Conservation (phyloP, 208 protist genomes). For the Leishmania tarentolae region DNA sequence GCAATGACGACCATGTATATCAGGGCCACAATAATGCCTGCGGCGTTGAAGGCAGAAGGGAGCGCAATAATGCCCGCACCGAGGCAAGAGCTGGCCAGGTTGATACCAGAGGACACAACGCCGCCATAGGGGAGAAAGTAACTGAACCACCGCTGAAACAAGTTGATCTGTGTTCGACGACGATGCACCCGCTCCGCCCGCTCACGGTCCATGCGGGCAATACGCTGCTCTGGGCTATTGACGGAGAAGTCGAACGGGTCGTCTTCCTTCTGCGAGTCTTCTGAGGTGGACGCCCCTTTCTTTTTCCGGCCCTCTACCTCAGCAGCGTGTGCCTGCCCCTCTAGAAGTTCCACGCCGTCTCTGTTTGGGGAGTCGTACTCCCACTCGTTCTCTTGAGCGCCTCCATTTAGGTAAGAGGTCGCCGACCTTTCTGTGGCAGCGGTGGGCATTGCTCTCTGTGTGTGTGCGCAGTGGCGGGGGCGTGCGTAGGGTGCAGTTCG, state of each 20-base stretch:
- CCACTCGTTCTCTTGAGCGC: slow-evolving; percentile 4
- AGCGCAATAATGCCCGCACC: slow-evolving; percentile 77
- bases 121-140: slow-evolving; percentile 65
- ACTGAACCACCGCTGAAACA: slow-evolving; percentile 26
- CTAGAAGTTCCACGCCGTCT: slow-evolving; percentile 38
- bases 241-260: not conserved
- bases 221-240: slow-evolving; percentile 27
- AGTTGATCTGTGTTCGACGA: slow-evolving; percentile 33
- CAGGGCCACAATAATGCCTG: slow-evolving; percentile 59
- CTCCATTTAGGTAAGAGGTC: not conserved
- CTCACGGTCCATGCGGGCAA: slow-evolving; percentile 40
- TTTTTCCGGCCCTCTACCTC: not conserved
- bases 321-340: slow-evolving; percentile 15
- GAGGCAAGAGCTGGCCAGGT: slow-evolving; percentile 59
- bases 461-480: not conserved
- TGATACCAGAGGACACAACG: slow-evolving; percentile 57
- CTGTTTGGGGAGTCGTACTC: slow-evolving; percentile 27
- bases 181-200: slow-evolving; percentile 36
- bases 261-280: not conserved
- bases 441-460: not conserved
- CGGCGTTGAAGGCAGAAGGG: slow-evolving; percentile 49
- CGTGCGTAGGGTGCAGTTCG: not conserved
- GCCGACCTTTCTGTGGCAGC: not conserved
- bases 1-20: slow-evolving; percentile 67
- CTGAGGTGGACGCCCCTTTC: not conserved